Percentiles rank a stretch among this genome's conserved stretches.
phyloP scores from a whole-genome alignment of 768 basidiomycete species.

The Botryobasidium botryosum region DNA sequence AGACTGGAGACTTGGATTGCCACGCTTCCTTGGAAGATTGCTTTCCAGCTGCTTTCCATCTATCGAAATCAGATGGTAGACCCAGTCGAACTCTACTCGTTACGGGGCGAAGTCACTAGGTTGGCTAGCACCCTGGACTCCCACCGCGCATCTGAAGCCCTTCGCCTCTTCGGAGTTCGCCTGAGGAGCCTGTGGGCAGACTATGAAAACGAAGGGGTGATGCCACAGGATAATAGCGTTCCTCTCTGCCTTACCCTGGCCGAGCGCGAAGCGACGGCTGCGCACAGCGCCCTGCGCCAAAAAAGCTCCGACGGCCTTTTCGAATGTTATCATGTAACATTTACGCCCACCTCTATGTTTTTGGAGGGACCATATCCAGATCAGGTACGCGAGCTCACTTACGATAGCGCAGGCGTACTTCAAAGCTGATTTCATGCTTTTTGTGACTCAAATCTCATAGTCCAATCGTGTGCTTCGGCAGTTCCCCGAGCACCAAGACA shows the following conservation, averaged over 20 bases:
- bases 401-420: no score
- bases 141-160: constrained; percentile 1
- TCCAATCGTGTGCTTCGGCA: constrained; percentile 67
- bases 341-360: constrained; percentile 57
- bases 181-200: background rate
- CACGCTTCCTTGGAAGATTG: constrained; percentile 4
- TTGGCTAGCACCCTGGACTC: background rate
- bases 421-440: background rate
- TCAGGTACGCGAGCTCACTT: background rate
- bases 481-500: constrained; percentile 40
- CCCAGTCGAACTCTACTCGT: constrained; percentile 4
- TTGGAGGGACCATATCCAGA: constrained; percentile 52
- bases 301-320: constrained; percentile 25
- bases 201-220: background rate
- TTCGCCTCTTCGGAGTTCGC: constrained; percentile 2
- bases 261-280: background rate
- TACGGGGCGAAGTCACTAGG: background rate
- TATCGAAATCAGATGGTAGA: background rate
- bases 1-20: constrained; percentile 1
- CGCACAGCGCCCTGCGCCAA: background rate
- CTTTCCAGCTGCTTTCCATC: constrained; percentile 5
- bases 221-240: background rate
- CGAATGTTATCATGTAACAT: constrained; percentile 55
- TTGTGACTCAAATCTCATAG: constrained; percentile 26
- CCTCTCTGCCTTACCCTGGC: background rate